phyloP scores from a whole-genome alignment of 495 filamentous ascomycete genomes.

The Penicillium subrubescens region DNA sequence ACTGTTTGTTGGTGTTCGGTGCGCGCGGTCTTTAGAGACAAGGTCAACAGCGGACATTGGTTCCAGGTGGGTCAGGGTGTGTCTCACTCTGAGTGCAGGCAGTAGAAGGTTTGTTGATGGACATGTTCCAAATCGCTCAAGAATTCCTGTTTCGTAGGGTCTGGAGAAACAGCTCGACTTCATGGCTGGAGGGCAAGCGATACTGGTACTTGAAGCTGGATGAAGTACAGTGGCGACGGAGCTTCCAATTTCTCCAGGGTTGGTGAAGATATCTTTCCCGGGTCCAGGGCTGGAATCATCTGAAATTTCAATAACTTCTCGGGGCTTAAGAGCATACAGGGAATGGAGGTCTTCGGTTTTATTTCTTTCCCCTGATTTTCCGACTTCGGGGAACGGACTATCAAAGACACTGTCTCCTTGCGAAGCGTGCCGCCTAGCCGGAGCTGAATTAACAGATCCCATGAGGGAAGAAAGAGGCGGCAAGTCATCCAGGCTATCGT shows the following conservation, averaged over 20 bases:
- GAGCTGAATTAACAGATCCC: not conserved
- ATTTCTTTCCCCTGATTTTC: not conserved
- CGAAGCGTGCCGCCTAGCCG: not conserved
- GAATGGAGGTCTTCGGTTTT: not conserved
- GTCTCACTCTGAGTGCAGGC: not conserved
- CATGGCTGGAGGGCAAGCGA: not conserved
- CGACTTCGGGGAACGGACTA: not conserved
- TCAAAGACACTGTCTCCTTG: not conserved
- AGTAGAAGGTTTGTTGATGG: not conserved
- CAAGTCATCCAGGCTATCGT: conserved; percentile 42
- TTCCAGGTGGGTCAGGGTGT: not conserved
- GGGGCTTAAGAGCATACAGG: not conserved
- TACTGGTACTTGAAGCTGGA: not conserved
- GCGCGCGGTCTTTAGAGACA: not conserved
- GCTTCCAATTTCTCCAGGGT: not conserved
- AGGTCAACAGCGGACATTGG: not conserved
- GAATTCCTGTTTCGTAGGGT: not conserved
- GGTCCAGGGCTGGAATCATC: conserved; percentile 3
- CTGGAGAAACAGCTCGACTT: conserved; percentile 7
- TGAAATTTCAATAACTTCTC: conserved; percentile 10
- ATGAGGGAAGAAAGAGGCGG: conserved; percentile 42
- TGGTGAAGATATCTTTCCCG: conserved; percentile 2
- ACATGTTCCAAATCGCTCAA: not conserved
- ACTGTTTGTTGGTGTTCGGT: conserved; percentile 1
- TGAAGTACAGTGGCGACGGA: not conserved